Percentiles rank a stretch among this genome's conserved stretches.
phyloP scores from a whole-genome alignment of 495 filamentous ascomycete genomes.

The Penicillium salamii region DNA sequence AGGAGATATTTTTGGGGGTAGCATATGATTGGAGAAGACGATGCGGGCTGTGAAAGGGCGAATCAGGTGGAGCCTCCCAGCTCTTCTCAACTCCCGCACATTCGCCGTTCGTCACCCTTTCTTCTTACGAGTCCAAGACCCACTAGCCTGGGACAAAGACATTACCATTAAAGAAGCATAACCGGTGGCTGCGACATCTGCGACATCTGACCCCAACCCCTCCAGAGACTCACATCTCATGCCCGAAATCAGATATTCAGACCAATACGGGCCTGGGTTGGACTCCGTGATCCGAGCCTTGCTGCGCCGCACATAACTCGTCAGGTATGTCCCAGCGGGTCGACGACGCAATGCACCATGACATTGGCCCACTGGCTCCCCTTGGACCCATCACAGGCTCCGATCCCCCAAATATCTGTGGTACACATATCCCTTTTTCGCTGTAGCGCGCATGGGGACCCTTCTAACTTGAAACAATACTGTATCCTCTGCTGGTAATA shows the following conservation, averaged over 20 bases:
- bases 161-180: not conserved
- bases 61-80: slow-evolving; percentile 14
- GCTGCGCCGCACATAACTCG: slow-evolving; percentile 16
- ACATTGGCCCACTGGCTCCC: slow-evolving; percentile 16
- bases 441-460: not conserved
- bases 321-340: slow-evolving; percentile 20
- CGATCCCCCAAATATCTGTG: not conserved
- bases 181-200: not conserved
- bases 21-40: slow-evolving; percentile 22
- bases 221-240: not conserved
- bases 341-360: slow-evolving; percentile 14
- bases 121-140: too few relatives aligned
- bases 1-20: slow-evolving; percentile 30
- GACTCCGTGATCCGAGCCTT: slow-evolving; percentile 6
- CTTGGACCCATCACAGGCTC: slow-evolving; percentile 17
- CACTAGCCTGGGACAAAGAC: slow-evolving; percentile 19
- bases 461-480: not conserved
- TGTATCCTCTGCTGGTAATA: too few relatives aligned
- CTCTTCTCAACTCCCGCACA: slow-evolving; percentile 5
- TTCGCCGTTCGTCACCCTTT: slow-evolving; percentile 20
- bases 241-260: not conserved
- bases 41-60: slow-evolving; percentile 12
- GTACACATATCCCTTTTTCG: slow-evolving; percentile 6
- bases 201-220: not conserved
- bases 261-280: slow-evolving; percentile 3